phyloP scores from a whole-genome alignment of 176 grass and related monocot species.

The Elymus sibiricus region DNA sequence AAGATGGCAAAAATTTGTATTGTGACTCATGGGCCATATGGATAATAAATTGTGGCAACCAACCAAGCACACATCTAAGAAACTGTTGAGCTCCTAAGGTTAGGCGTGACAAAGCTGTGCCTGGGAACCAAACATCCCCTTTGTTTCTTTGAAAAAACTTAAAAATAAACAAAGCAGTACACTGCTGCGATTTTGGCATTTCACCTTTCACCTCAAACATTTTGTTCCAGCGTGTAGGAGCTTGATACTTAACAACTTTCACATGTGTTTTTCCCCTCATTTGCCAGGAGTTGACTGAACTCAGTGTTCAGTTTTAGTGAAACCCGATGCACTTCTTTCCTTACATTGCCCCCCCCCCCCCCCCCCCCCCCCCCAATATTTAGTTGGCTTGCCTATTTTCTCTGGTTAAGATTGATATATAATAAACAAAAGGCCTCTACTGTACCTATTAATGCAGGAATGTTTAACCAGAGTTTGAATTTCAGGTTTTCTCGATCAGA shows the following conservation, averaged over 20 bases:
- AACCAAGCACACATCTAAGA: background rate
- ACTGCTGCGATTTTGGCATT: background rate
- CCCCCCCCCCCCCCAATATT: background rate
- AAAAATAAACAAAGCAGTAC: background rate
- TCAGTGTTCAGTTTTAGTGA: background rate
- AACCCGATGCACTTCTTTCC: background rate
- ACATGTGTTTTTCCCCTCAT: background rate
- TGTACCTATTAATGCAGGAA: background rate
- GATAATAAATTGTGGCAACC: background rate
- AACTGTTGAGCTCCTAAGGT: background rate
- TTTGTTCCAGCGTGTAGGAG: background rate
- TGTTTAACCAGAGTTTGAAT: background rate
- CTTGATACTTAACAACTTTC: background rate
- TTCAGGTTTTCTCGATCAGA: constrained; percentile 93
- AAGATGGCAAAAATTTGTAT: background rate
- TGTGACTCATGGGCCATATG: background rate
- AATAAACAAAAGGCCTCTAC: background rate
- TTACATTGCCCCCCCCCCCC: too few relatives aligned
- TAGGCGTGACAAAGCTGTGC: background rate
- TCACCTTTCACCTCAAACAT: background rate
- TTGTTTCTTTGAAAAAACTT: background rate
- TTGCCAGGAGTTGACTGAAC: background rate
- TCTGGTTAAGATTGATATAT: background rate
- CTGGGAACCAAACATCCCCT: background rate
- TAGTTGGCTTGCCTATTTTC: background rate